Evolutionary conservation across 495 filamentous ascomycete genomes (phyloP).

Genomic region (Monascus purpureus): DNA sequence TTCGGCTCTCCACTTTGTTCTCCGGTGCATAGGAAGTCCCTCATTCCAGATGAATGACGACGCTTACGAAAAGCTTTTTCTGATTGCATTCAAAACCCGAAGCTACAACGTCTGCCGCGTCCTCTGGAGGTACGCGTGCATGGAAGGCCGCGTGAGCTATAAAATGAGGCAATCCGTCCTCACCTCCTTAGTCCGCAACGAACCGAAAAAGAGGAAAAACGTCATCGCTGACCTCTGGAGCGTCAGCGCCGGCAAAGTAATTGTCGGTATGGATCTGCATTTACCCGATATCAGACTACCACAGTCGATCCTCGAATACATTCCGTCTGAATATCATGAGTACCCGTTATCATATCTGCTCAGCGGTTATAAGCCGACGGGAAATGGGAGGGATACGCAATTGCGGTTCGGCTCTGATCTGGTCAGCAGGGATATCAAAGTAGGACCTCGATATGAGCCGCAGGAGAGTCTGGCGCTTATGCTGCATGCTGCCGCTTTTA

Average conservation of each 20-base stretch:
- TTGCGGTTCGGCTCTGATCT: conserved; percentile 12
- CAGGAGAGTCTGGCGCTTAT: conserved; percentile 13
- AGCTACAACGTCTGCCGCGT: conserved; percentile 31
- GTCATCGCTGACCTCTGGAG: conserved; percentile 11
- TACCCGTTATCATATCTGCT: conserved; percentile 17
- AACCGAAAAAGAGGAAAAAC: conserved; percentile 1
- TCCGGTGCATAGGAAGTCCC: conserved; percentile 7
- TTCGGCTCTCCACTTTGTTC: conserved; percentile 10
- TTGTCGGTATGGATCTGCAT: conserved; percentile 20
- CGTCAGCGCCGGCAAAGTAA: conserved; percentile 22
- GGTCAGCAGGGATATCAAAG: conserved; percentile 15
- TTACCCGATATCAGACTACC: conserved; percentile 3
- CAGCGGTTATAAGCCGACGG: conserved; percentile 5
- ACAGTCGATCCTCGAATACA: conserved; percentile 3
- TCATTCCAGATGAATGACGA: conserved; percentile 3
- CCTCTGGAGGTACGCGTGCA: conserved; percentile 35
- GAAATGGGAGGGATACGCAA: conserved; percentile 13
- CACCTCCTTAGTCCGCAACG: conserved; percentile 14
- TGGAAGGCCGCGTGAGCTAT: conserved; percentile 17
- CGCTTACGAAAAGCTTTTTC: conserved; percentile 22
- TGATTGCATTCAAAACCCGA: conserved; percentile 21
- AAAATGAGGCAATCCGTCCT: conserved; percentile 20
- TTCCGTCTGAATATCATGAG: conserved; percentile 18
- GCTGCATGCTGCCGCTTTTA: conserved; percentile 15
- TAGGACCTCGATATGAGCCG: conserved; percentile 10